Base-by-base conservation (phyloP, 495 filamentous ascomycete genomes). In the Cladorrhinum samala region DNA sequence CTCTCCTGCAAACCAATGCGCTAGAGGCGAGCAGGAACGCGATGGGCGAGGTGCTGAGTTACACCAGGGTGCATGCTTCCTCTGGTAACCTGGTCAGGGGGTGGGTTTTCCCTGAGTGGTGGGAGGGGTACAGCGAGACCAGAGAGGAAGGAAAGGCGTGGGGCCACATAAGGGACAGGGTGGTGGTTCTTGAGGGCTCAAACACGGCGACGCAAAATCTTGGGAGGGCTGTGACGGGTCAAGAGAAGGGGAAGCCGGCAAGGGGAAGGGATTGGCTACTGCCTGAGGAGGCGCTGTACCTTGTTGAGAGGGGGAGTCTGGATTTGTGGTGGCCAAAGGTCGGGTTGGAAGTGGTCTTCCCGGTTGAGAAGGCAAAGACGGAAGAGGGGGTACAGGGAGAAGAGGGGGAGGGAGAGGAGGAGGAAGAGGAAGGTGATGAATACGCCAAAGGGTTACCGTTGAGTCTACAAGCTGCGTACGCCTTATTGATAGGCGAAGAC, bases 261-360 rank as follows among this genome's bases (percentile, higher is more conserved):
- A 73, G 69, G 56, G 76, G 82, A 21, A 77, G 76, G 44, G 60
- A 90, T 18, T 94, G 89, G 88, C 63, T 98, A 21, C 65, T 94
- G n/a, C 91, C 91, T 0, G 94, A 98, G 65, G 93, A 98, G 63
- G 86, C 89, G 6, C 70, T 98, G 45, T 97, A 89, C 65, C 61
- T 95, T 41, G 73, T 97, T 16, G 93, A 98, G 70, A 70, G 92
- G 56, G 93, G 92, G 0, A 87, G 77, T 55, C 52, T 98, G 58
- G 89, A 96, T 70, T 72, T 95, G 20, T 80, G 88, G 73, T 98
- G 87, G 87, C 87, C 87, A 25, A 57, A 68, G 9, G 61, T 63
- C 30, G 63, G 63, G 13, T 49, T 79, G 33, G 69, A 69, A 36
- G 68, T 71, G 40, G 54, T 74, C 1, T 66, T 74, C 13, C 69